Base-by-base conservation (phyloP, 352 stramenopile genomes). In the Pythium aristosporum region DNA sequence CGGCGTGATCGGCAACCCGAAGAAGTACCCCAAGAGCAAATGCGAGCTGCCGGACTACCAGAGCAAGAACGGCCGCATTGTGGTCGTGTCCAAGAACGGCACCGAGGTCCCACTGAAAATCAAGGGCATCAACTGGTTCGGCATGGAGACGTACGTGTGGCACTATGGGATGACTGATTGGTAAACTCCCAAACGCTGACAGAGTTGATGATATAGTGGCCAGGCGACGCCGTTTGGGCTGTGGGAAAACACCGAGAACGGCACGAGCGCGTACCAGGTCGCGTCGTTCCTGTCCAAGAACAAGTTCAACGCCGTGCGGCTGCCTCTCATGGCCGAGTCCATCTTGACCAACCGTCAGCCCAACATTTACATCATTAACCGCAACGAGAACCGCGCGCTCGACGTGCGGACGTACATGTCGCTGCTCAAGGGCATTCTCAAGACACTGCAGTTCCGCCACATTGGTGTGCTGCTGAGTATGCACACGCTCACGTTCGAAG, bases 101-200 rank as follows among this genome's bases (percentile, higher is more conserved):
- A 80, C 73, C 12, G 74, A 85, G 18, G 81, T 79, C 46, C 77
- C 80, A 51, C 69, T 94, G 37, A 80, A 90, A 64, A 87, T 94
- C 56, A 92, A 94, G 63, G 84, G 84, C 50, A 71, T 94, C 51
- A 94, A 94, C 74, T 94, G 85, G 85, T 82, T 89, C 46, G 85
- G 85, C 54, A 91, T 92, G 82, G 71, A 94, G 36, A 62, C 66
- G 44, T 83, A 77, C 44, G 79, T 60, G 18, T 59, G 23, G 25
- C 25, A 3, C 25, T 3, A 30, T 5, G 3, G 25, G 25, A 30
- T 30, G 25, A 30, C 25, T 1, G 25, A 30, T n/a, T n/a, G n/a
- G n/a, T n/a, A n/a, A n/a, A n/a, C n/a, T n/a, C n/a, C n/a, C n/a
- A n/a, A n/a, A n/a, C n/a, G n/a, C n/a, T n/a, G n/a, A n/a, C n/a